A percentile compares a stretch with the other conserved stretches of the same genome.
Conservation (phyloP, 2,329 filamentous ascomycete species). For the Chrysoporthe austroafricana region DNA sequence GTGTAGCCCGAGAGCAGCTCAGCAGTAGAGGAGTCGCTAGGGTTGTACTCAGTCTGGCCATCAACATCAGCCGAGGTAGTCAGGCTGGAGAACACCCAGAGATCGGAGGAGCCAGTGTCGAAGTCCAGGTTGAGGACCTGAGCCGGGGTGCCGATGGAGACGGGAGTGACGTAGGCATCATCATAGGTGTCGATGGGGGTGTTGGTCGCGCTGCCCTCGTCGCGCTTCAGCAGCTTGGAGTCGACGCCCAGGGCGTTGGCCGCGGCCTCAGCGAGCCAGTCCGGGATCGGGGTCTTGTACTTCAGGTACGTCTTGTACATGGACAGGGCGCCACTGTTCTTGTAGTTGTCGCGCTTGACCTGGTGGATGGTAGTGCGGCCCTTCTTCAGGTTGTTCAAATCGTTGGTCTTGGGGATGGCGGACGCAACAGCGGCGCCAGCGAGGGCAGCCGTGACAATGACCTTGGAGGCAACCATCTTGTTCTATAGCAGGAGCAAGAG, state of each 20-base stretch:
- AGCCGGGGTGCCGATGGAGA: constrained; percentile 57
- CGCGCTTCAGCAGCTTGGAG: constrained; percentile 19
- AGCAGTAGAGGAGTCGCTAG: constrained; percentile 45
- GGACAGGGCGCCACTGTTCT: constrained; percentile 29
- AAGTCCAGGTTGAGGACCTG: constrained; percentile 66
- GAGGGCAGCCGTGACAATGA: constrained; percentile 25
- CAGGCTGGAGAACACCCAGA: constrained; percentile 69
- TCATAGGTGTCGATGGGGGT: constrained; percentile 24
- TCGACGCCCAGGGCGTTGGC: constrained; percentile 27
- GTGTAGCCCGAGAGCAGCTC: constrained; percentile 45
- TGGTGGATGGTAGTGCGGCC: constrained; percentile 28
- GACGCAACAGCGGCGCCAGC: constrained; percentile 26
- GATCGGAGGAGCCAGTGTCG: constrained; percentile 69
- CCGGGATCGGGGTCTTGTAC: constrained; percentile 28
- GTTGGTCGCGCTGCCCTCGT: constrained; percentile 20
- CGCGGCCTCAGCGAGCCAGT: constrained; percentile 24
- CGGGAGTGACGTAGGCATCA: constrained; percentile 54
- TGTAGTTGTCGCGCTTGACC: constrained; percentile 26
- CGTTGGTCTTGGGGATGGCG: constrained; percentile 27
- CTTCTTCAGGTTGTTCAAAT: constrained; percentile 16
- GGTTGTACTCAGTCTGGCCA: constrained; percentile 62
- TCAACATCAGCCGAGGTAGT: constrained; percentile 49
- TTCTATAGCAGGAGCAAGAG: neutral
- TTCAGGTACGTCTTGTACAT: constrained; percentile 31
- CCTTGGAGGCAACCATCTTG: constrained; percentile 29